Percentiles rank a stretch among this genome's conserved stretches.
Conservation (phyloP, 192 early-diverging fungal species). For the Backusella tuberculispora region DNA sequence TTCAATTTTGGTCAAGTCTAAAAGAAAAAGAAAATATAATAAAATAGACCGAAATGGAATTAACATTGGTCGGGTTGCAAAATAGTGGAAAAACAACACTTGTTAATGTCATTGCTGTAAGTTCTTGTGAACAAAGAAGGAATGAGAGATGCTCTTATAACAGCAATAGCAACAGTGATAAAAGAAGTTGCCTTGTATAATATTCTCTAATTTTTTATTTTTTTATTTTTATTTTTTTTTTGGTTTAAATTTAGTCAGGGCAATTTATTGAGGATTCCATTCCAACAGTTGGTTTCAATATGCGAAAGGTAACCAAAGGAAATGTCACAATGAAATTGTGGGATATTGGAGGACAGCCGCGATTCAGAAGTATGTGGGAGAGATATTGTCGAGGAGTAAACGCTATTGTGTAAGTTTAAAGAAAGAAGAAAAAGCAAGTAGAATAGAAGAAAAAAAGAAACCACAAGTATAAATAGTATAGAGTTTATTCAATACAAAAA, state of each 20-base stretch:
- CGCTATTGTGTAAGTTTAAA: slow-evolving; percentile 84
- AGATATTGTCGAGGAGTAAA: slow-evolving; percentile 90
- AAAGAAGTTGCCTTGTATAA: background rate
- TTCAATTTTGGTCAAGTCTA: background rate
- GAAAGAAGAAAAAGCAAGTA: too few relatives aligned
- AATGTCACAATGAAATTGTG: slow-evolving; percentile 98
- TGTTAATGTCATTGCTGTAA: slow-evolving; percentile 83
- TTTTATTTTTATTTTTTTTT: background rate
- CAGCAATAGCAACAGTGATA: background rate
- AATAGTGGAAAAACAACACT: slow-evolving; percentile 88
- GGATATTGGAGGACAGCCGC: slow-evolving; percentile 98
- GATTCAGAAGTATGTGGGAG: slow-evolving; percentile 97
- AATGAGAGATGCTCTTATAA: background rate
- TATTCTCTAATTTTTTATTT: too few relatives aligned
- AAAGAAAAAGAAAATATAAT: background rate
- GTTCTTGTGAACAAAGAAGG: slow-evolving; percentile 21
- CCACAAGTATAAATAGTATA: background rate
- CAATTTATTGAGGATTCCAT: slow-evolving; percentile 89
- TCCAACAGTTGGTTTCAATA: slow-evolving; percentile 98
- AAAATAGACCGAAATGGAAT: slow-evolving; percentile 80
- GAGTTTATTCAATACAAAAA: background rate
- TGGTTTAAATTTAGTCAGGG: slow-evolving; percentile 52
- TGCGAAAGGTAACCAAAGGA: slow-evolving; percentile 92
- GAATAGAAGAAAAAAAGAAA: background rate
- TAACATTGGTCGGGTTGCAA: slow-evolving; percentile 85